phyloP scores from a whole-genome alignment of 78 protist genomes.

The Polysphondylium violaceum region DNA sequence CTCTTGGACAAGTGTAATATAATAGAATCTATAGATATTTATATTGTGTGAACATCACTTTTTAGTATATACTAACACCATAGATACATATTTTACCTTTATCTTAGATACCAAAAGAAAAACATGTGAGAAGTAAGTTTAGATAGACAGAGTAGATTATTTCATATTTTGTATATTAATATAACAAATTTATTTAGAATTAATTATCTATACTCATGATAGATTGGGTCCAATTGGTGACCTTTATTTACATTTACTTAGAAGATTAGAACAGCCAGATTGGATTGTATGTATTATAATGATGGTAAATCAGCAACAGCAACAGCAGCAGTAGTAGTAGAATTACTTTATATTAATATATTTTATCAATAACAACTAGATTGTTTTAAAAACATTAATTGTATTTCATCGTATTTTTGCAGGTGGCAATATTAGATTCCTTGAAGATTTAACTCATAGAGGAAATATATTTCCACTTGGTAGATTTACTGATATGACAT shows the following conservation, averaged over 20 bases:
- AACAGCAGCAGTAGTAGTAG: no score
- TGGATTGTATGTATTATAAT: slow-evolving; percentile 68
- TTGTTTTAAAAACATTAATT: slow-evolving; percentile 73
- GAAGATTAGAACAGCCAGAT: slow-evolving; percentile 79
- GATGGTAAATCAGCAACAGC: no score
- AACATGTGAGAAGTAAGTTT: slow-evolving; percentile 75
- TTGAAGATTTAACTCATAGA: slow-evolving; percentile 69
- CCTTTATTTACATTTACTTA: slow-evolving; percentile 40
- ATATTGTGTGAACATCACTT: not conserved
- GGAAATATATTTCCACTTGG: slow-evolving; percentile 61
- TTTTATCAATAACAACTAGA: slow-evolving; percentile 19
- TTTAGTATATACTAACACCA: slow-evolving; percentile 1
- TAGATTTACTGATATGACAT: slow-evolving; percentile 80
- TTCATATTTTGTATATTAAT: not conserved
- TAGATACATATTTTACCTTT: not conserved
- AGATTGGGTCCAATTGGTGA: slow-evolving; percentile 77
- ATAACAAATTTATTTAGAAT: slow-evolving; percentile 12
- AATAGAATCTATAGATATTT: no score
- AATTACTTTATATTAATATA: not conserved
- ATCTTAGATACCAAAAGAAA: slow-evolving; percentile 71
- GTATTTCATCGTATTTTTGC: slow-evolving; percentile 74
- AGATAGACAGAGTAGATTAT: not conserved
- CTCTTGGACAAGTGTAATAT: no score
- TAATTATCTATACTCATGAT: slow-evolving; percentile 66
- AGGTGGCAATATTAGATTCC: slow-evolving; percentile 69